phyloP scores from a whole-genome alignment of 805 yeast genomes.

The Ogataea wickerhamii region DNA sequence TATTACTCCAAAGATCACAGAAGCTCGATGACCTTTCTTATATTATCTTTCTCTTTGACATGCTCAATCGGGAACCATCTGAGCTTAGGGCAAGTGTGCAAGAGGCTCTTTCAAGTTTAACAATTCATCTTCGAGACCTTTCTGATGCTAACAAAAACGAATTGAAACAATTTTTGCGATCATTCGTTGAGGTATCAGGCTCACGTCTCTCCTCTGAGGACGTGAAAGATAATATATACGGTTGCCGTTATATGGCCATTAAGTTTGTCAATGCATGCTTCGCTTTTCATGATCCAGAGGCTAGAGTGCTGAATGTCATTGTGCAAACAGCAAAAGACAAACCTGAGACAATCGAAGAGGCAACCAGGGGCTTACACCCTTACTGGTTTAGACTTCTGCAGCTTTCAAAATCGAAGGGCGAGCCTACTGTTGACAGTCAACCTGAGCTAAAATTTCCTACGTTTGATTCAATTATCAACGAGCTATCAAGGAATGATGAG shows the following conservation, averaged over 20 bases:
- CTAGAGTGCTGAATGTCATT: slow-evolving; percentile 62
- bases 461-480: slow-evolving; percentile 39
- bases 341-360: slow-evolving; percentile 76
- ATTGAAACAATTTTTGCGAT: slow-evolving; percentile 37
- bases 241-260: slow-evolving; percentile 57
- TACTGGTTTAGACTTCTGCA: slow-evolving; percentile 66
- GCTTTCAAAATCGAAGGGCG: not conserved
- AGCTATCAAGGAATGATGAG: slow-evolving; percentile 25
- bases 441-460: slow-evolving; percentile 44
- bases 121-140: slow-evolving; percentile 44
- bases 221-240: slow-evolving; percentile 33
- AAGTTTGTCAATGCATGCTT: slow-evolving; percentile 62
- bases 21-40: slow-evolving; percentile 45
- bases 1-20: slow-evolving; percentile 48
- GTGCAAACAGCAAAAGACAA: slow-evolving; percentile 54
- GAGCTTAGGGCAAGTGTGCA: slow-evolving; percentile 69
- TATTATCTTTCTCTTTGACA: slow-evolving; percentile 65
- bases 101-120: slow-evolving; percentile 60
- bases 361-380: slow-evolving; percentile 77
- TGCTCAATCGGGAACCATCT: slow-evolving; percentile 58
- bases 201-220: slow-evolving; percentile 23
- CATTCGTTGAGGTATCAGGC: slow-evolving; percentile 11
- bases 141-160: slow-evolving; percentile 36
- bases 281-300: slow-evolving; percentile 63
- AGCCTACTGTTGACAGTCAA: not conserved